phyloP scores from a whole-genome alignment of 768 basidiomycete species.

The Tylopilus cervinicoccineus region DNA sequence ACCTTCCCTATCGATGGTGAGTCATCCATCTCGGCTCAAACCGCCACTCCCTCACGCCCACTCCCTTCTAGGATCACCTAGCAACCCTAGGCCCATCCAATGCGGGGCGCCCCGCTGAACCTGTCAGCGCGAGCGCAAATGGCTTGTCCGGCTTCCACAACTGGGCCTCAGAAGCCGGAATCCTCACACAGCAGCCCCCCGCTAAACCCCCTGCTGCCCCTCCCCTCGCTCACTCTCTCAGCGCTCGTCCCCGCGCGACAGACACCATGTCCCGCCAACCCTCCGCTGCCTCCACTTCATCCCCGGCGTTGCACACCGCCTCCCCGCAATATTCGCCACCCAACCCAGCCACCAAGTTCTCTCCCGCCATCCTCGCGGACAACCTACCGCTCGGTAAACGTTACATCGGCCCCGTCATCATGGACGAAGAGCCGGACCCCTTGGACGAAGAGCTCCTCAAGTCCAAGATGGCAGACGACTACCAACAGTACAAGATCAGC shows the following conservation, averaged over 20 bases:
- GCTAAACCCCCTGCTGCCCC: slow-evolving; percentile 4
- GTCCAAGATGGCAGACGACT: slow-evolving; percentile 33
- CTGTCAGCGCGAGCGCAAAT: slow-evolving; percentile 6
- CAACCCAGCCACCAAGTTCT: slow-evolving; percentile 20
- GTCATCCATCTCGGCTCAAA: not conserved
- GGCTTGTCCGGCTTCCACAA: slow-evolving; percentile 24
- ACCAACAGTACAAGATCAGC: slow-evolving; percentile 28
- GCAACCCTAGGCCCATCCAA: slow-evolving; percentile 27
- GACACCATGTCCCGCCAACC: slow-evolving; percentile 29
- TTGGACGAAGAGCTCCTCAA: slow-evolving; percentile 26
- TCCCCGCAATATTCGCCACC: slow-evolving; percentile 30
- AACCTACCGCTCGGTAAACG: slow-evolving; percentile 26
- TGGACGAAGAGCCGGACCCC: slow-evolving; percentile 27
- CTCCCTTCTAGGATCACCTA: slow-evolving; percentile 23
- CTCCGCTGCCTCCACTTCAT: slow-evolving; percentile 22
- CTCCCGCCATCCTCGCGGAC: slow-evolving; percentile 22
- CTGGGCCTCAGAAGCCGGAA: slow-evolving; percentile 31
- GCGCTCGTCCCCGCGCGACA: slow-evolving; percentile 24
- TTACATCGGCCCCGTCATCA: slow-evolving; percentile 30
- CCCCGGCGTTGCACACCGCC: slow-evolving; percentile 17
- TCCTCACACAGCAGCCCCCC: slow-evolving; percentile 17
- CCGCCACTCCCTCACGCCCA: slow-evolving; percentile 3
- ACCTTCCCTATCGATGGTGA: slow-evolving; percentile 30
- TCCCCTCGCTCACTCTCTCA: slow-evolving; percentile 9
- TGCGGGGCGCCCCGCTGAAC: slow-evolving; percentile 19